phyloP scores from a whole-genome alignment of 257 asterid species.

The Solanum virginianum region DNA sequence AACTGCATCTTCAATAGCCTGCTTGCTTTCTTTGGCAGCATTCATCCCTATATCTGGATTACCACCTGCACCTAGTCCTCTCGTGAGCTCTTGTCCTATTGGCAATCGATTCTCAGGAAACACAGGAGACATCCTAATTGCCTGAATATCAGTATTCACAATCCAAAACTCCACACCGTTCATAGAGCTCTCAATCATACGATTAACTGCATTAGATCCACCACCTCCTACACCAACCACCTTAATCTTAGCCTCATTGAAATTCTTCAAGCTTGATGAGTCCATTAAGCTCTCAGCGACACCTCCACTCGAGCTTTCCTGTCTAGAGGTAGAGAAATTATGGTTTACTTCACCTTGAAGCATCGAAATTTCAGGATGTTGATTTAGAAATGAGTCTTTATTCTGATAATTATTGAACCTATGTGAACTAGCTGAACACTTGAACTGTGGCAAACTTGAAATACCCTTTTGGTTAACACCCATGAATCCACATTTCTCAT shows the following conservation, averaged over 20 bases:
- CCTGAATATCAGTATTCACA: slow-evolving; percentile 88
- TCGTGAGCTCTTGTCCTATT: slow-evolving; percentile 80
- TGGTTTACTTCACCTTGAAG: slow-evolving; percentile 60
- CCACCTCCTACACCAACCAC: slow-evolving; percentile 98
- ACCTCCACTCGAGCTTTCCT: slow-evolving; percentile 34
- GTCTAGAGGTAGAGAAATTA: slow-evolving; percentile 29
- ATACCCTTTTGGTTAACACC: slow-evolving; percentile 22
- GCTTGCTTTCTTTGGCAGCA: slow-evolving; percentile 90
- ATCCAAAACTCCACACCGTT: slow-evolving; percentile 97
- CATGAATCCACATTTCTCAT: slow-evolving; percentile 29
- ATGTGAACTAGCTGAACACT: slow-evolving; percentile 41
- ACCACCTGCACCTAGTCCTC: slow-evolving; percentile 99
- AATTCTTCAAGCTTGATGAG: slow-evolving; percentile 28
- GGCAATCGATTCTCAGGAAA: slow-evolving; percentile 64
- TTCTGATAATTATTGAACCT: slow-evolving; percentile 35
- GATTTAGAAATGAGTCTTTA: slow-evolving; percentile 66
- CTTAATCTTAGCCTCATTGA: slow-evolving; percentile 80
- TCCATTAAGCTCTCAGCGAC: slow-evolving; percentile 48
- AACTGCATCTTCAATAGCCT: slow-evolving; percentile 76
- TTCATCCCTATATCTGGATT: slow-evolving; percentile 88
- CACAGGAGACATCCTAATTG: slow-evolving; percentile 79
- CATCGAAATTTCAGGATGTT: slow-evolving; percentile 75
- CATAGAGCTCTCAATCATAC: slow-evolving; percentile 85
- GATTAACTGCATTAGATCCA: slow-evolving; percentile 93
- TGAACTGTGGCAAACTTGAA: slow-evolving; percentile 22